phyloP scores from a whole-genome alignment of 129 eudicot species.

The Ambrosia trifida region DNA sequence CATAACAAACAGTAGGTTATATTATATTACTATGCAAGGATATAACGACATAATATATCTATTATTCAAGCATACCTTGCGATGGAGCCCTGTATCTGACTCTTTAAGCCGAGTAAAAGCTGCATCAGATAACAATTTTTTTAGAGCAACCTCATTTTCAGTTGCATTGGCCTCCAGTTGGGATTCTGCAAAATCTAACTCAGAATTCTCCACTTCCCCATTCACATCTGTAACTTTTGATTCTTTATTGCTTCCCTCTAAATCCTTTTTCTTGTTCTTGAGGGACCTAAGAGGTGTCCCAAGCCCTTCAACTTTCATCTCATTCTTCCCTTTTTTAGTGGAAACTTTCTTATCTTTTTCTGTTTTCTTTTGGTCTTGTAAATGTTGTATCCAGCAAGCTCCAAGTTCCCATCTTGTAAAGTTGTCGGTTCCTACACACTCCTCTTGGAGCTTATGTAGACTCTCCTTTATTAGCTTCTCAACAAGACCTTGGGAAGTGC shows the following conservation, averaged over 20 bases:
- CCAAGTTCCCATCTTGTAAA: slow-evolving; percentile 99
- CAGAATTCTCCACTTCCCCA: slow-evolving; percentile 47
- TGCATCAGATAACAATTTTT: slow-evolving; percentile 66
- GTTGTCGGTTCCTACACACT: slow-evolving; percentile 49
- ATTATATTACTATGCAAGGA: slow-evolving; percentile 5
- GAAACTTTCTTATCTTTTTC: slow-evolving; percentile 91
- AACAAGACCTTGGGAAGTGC: slow-evolving; percentile 54
- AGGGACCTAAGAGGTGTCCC: slow-evolving; percentile 92
- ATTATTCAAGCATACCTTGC: slow-evolving; percentile 49
- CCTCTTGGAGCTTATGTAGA: slow-evolving; percentile 71
- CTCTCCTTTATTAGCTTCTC: slow-evolving; percentile 67
- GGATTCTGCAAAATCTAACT: slow-evolving; percentile 49
- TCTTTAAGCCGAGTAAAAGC: slow-evolving; percentile 85
- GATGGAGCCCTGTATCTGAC: slow-evolving; percentile 95
- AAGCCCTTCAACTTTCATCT: slow-evolving; percentile 96
- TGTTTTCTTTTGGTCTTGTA: slow-evolving; percentile 91
- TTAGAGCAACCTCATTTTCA: slow-evolving; percentile 60
- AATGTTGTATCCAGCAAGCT: slow-evolving; percentile 99
- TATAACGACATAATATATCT: slow-evolving; percentile 9
- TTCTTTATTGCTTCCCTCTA: slow-evolving; percentile 44
- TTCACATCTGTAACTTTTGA: slow-evolving; percentile 40
- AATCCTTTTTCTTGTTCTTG: slow-evolving; percentile 69
- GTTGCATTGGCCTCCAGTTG: slow-evolving; percentile 39
- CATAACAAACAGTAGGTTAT: slow-evolving; percentile 34
- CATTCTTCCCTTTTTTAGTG: slow-evolving; percentile 70